phyloP scores from a whole-genome alignment of 2,329 filamentous ascomycete genomes.

The Trichoderma atrobrunneum region DNA sequence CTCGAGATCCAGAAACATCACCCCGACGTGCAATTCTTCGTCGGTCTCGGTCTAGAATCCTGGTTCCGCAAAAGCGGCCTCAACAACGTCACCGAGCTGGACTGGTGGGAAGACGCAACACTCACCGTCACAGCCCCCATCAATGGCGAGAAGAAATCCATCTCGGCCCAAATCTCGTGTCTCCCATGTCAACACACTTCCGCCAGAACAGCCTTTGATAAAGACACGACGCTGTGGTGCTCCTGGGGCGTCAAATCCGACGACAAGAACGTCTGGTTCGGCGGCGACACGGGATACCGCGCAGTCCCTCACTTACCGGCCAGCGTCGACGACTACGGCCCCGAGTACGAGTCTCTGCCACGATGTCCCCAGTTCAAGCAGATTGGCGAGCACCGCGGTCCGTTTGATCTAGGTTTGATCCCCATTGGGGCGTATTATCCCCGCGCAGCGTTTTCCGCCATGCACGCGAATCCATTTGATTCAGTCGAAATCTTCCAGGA shows the following conservation, averaged over 20 bases:
- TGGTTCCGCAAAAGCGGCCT: conserved; percentile 77
- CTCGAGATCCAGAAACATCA: conserved; percentile 67
- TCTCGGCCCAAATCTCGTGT: conserved; percentile 71
- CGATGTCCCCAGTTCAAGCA: conserved; percentile 80
- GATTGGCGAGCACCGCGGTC: conserved; percentile 75
- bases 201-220: conserved; percentile 66
- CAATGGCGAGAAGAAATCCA: conserved; percentile 39
- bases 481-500: conserved; percentile 86
- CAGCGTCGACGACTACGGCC: conserved; percentile 66
- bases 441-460: conserved; percentile 67
- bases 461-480: conserved; percentile 86
- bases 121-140: conserved; percentile 52
- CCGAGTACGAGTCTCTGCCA: conserved; percentile 64
- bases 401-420: conserved; percentile 88
- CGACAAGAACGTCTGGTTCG: conserved; percentile 81
- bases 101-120: conserved; percentile 90
- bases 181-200: conserved; percentile 83
- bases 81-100: conserved; percentile 77
- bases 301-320: conserved; percentile 64
- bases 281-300: conserved; percentile 87
- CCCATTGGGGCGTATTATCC: conserved; percentile 89
- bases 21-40: conserved; percentile 82
- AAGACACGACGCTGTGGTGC: conserved; percentile 76
- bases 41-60: conserved; percentile 74
- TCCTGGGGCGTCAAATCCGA: conserved; percentile 78